Conservation (phyloP, 805 yeast genomes). For the Zygoascus flipseniorum region DNA sequence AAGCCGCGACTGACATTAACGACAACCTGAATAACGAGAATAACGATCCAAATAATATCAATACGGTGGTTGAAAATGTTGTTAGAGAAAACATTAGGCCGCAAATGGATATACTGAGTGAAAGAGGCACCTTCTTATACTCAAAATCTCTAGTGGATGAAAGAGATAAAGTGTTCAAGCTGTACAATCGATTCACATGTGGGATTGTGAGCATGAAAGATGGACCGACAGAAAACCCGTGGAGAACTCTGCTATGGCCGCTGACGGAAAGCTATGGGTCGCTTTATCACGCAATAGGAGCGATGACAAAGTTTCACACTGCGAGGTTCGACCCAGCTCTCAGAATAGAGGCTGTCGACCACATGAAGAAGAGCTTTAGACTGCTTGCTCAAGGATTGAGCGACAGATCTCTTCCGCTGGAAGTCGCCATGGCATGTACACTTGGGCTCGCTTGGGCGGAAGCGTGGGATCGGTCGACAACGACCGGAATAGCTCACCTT, state of each 20-base stretch:
- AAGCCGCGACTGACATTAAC: too few relatives aligned
- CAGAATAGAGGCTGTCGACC: constrained; percentile 42
- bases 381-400: constrained; percentile 52
- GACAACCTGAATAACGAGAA: background rate
- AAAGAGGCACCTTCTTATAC: background rate
- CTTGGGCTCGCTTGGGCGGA: constrained; percentile 56
- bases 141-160: constrained; percentile 7
- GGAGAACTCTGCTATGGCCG: constrained; percentile 53
- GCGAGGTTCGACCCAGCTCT: constrained; percentile 38
- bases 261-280: constrained; percentile 48
- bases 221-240: constrained; percentile 62
- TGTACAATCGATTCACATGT: constrained; percentile 38
- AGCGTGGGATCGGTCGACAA: constrained; percentile 59
- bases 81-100: too few relatives aligned
- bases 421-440: constrained; percentile 59
- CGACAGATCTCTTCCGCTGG: constrained; percentile 43
- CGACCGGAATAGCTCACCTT: constrained; percentile 61
- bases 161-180: constrained; percentile 19
- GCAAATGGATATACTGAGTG: background rate
- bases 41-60: background rate
- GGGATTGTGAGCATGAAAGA: constrained; percentile 55
- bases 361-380: constrained; percentile 52
- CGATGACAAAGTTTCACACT: constrained; percentile 59
- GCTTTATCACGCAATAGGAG: constrained; percentile 52
- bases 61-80: background rate